These are phyloP conservation scores for Ottelia alismoides DNA, from an alignment of 106 monocot genomes.

Conservation along the genomic window DNA sequence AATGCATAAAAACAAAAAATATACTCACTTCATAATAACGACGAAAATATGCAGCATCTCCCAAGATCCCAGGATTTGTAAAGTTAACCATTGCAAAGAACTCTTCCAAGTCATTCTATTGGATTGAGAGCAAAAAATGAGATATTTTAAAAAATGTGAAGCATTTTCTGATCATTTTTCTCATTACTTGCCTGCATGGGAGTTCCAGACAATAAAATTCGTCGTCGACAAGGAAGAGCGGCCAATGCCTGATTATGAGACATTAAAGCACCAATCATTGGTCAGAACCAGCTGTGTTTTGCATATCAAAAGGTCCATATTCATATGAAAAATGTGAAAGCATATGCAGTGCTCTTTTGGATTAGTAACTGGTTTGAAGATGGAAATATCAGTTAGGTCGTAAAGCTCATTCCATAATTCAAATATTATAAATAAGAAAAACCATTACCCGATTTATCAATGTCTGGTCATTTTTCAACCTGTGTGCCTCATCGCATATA, in stretches of 20 bases:
- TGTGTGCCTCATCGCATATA: constrained; percentile 97
- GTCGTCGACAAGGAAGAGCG: constrained; percentile 69
- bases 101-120: constrained; percentile 92
- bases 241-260: constrained; percentile 60
- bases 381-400: neutral
- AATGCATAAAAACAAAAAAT: no score
- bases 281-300: neutral
- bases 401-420: no score
- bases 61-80: constrained; percentile 95
- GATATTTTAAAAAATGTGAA: no score
- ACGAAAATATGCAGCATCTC: constrained; percentile 78
- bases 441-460: constrained; percentile 67
- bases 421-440: no score
- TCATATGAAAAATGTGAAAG: no score
- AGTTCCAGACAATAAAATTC: constrained; percentile 91
- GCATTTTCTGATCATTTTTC: no score
- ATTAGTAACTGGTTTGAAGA: neutral
- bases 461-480: constrained; percentile 96
- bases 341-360: neutral
- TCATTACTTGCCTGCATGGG: constrained; percentile 89
- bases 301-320: neutral
- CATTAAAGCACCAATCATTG: neutral
- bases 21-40: constrained; percentile 94
- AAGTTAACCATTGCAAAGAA: constrained; percentile 99
- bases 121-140: neutral